Conservation (phyloP, 2,329 filamentous ascomycete genomes). For the Alternaria atra region DNA sequence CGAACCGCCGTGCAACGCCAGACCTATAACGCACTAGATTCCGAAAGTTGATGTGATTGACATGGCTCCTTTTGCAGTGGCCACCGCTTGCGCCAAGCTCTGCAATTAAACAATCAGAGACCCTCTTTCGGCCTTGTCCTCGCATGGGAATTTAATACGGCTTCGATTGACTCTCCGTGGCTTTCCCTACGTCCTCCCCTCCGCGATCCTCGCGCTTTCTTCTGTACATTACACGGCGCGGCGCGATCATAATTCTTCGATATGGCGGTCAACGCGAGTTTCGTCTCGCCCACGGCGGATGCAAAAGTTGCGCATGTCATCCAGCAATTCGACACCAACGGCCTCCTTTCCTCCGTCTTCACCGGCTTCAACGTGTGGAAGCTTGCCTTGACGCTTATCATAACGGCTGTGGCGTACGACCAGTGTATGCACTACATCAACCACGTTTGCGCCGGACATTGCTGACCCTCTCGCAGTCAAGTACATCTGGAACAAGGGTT, state of each 20-base stretch:
- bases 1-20: slow-evolving; percentile 16
- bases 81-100: slow-evolving; percentile 22
- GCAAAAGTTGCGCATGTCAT: slow-evolving; percentile 47
- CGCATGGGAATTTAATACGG: slow-evolving; percentile 16
- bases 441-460: slow-evolving; percentile 2
- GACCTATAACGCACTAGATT: slow-evolving; percentile 5
- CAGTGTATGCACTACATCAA: slow-evolving; percentile 71
- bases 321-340: slow-evolving; percentile 40
- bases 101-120: slow-evolving; percentile 24
- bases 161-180: slow-evolving; percentile 14
- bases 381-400: slow-evolving; percentile 66
- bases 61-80: slow-evolving; percentile 19
- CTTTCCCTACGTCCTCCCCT: slow-evolving; percentile 9
- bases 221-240: slow-evolving; percentile 1
- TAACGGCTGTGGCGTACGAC: slow-evolving; percentile 84
- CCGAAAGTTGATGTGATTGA: slow-evolving; percentile 6
- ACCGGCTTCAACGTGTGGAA: slow-evolving; percentile 43
- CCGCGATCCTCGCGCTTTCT: slow-evolving; percentile 16
- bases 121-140: slow-evolving; percentile 23
- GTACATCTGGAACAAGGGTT: slow-evolving; percentile 58
- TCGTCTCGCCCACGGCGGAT: slow-evolving; percentile 52
- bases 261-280: slow-evolving; percentile 51
- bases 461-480: slow-evolving; percentile 60
- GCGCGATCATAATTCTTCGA: slow-evolving; percentile 11
- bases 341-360: slow-evolving; percentile 43